Base-by-base conservation (phyloP, 129 eudicot species). In the Dittrichia graveolens region DNA sequence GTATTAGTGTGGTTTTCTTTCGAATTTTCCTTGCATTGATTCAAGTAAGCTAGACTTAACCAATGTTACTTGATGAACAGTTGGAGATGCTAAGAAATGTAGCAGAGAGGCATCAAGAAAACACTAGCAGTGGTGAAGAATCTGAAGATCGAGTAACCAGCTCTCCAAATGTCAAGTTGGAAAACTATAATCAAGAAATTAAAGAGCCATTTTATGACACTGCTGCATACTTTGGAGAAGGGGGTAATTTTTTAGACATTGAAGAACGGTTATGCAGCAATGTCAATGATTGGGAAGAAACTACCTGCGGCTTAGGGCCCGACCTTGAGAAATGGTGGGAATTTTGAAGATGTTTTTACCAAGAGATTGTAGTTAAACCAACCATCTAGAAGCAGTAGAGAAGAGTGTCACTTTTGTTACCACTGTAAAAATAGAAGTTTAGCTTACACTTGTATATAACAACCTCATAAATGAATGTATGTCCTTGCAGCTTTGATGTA, bases 251-350 rank as follows among this genome's bases (percentile, higher is more conserved):
- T 61, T 45, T 74, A 45, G 69, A 77, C 14, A 70, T 77, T 67
- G 80, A 71, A 55, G 85, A 82, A 48, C 59, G 69, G 24, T 68
- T 44, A 12, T 64, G 71, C 42, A 75, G 74, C 31, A 24, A 24
- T 38, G 68, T 61, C 67, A 48, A 60, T 13, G 64, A 73, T 6
- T 67, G 75, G 49, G 67, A 47, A 2, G 90, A 65, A 34, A 74
- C 68, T 44, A 49, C 71, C 11, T 76, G 56, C 74, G 60, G 72
- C 65, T 56, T 75, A 18, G 81, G 47, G 74, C 60, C 80, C 54
- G 75, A 80, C 14, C 37, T 64, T 6, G 75, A 64, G 4, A 43
- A 15, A 40, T 82, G 78, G 85, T 84, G 89, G 89, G 83, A 81
- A 4, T 69, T 80, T 54, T 79, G 75, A 24, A 62, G 37, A 11